phyloP scores from a whole-genome alignment of 352 stramenopile species.

The Phytophthora fragariae region DNA sequence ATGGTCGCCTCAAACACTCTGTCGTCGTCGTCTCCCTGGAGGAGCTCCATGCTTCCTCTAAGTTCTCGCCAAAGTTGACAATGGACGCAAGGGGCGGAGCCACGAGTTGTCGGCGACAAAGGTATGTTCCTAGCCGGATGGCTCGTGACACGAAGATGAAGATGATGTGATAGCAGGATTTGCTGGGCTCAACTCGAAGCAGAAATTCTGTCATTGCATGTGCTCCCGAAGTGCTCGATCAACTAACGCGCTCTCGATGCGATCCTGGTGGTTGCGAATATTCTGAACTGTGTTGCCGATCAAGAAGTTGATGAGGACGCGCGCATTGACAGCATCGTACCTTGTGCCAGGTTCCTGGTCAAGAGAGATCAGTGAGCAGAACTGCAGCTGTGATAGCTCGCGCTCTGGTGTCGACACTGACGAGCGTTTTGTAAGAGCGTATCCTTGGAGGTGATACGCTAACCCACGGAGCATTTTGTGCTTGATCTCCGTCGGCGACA shows the following conservation, averaged over 20 bases:
- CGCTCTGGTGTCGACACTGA: conserved; percentile 27
- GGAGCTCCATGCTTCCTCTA: conserved; percentile 10
- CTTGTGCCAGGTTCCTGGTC: conserved; percentile 42
- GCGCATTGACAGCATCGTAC: conserved; percentile 34
- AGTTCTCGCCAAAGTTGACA: neutral
- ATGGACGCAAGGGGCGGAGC: neutral
- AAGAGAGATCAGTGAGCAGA: conserved; percentile 59
- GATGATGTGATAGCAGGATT: conserved; percentile 25
- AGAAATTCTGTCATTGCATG: conserved; percentile 9
- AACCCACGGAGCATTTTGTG: conserved; percentile 44
- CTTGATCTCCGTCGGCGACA: conserved; percentile 64
- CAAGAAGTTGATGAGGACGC: conserved; percentile 54
- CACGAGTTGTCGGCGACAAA: conserved; percentile 18
- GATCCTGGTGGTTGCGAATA: conserved; percentile 46
- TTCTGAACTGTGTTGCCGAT: conserved; percentile 48
- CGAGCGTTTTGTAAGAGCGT: conserved; percentile 62
- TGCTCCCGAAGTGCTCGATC: conserved; percentile 30
- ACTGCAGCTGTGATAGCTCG: conserved; percentile 58
- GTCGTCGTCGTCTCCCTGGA: conserved; percentile 22
- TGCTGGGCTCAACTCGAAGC: conserved; percentile 7
- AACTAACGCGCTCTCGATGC: conserved; percentile 52
- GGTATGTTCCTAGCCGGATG: conserved; percentile 14
- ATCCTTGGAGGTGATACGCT: conserved; percentile 58
- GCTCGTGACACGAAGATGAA: conserved; percentile 8
- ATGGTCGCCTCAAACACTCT: conserved; percentile 32